Base-by-base conservation (phyloP, 1,139 yeast genomes). In the Diutina siamensis region DNA sequence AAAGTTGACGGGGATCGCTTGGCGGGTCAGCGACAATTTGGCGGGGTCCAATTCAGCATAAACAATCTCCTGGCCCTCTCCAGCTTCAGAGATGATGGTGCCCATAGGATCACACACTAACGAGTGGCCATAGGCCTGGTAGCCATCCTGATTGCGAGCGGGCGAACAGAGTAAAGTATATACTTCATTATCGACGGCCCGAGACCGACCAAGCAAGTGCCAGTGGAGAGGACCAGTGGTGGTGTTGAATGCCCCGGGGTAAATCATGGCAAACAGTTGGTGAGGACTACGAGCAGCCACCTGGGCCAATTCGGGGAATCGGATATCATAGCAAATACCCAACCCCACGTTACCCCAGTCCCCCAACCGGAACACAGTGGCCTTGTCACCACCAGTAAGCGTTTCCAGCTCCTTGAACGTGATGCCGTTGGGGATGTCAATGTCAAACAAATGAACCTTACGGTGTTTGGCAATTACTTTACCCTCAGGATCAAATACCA, bases 151-250 rank as follows among this genome's bases (percentile, higher is more conserved):
- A 56, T 85, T 87, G 58, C 97, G 73, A 2, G 97, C 89, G 1
- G 97, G 97, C 19, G 95, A 84, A 58, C 95, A 87, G 58, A 86
- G 62, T 12, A 88, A 63, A 10, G 87, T 84, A 58, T 76, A 89
- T 9, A 83, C 60, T 62, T 89, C 94, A 62, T 89, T 89, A 60
- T 89, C 97, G 10, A 89, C 83, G 3, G 97, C 94, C 51, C 97
- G 71, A 1, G 94, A 74, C 49, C 89, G 72, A 1, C 94, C 96
- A 49, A 89, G 72, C 52, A 88, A 69, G 53, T 82, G 83, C 97
- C 97, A 89, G 61, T 87, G 97, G 57, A 86, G 68, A 1, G 97
- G 97, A 0, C 97, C 97, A 0, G 97, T 89, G 28, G 92, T 86
- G 20, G 95, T 85, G 67, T 89, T 89, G 68, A 89, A 89, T 0